These are phyloP conservation scores for Nemania abortiva DNA, from an alignment of 2,329 filamentous ascomycete species.

Conservation along the genomic window DNA sequence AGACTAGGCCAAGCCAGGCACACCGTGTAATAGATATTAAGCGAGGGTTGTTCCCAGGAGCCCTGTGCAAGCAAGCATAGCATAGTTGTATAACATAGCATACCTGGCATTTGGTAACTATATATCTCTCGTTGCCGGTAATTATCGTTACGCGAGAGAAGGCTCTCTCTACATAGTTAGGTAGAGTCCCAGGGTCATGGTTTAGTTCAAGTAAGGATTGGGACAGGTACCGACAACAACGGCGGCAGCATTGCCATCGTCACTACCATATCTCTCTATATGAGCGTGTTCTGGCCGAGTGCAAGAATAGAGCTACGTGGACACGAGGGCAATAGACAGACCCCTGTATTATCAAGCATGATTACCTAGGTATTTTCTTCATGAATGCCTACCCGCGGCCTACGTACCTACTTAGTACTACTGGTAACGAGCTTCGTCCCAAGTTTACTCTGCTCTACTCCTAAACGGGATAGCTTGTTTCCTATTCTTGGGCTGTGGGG, in stretches of 20 bases:
- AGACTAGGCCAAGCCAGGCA: slow-evolving; percentile 32
- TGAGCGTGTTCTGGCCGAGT: slow-evolving; percentile 32
- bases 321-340: slow-evolving; percentile 8
- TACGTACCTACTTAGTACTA: not conserved
- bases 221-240: slow-evolving; percentile 29
- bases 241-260: slow-evolving; percentile 22
- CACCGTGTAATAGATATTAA: slow-evolving; percentile 34
- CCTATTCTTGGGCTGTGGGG: slow-evolving; percentile 40
- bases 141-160: slow-evolving; percentile 29
- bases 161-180: slow-evolving; percentile 9
- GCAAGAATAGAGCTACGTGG: slow-evolving; percentile 10
- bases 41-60: slow-evolving; percentile 21
- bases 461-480: slow-evolving; percentile 29
- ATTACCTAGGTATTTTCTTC: slow-evolving; percentile 5
- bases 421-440: slow-evolving; percentile 16
- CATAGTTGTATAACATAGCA: not conserved
- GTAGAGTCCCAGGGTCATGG: slow-evolving; percentile 28
- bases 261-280: not conserved
- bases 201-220: slow-evolving; percentile 30
- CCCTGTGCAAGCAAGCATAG: slow-evolving; percentile 11
- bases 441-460: slow-evolving; percentile 11
- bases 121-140: slow-evolving; percentile 17
- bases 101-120: not conserved
- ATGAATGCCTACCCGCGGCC: slow-evolving; percentile 10
- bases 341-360: too few species aligned